These are phyloP conservation scores for Senecio squalidus DNA, from an alignment of 140 eudicot species.

Conservation along the genomic window DNA sequence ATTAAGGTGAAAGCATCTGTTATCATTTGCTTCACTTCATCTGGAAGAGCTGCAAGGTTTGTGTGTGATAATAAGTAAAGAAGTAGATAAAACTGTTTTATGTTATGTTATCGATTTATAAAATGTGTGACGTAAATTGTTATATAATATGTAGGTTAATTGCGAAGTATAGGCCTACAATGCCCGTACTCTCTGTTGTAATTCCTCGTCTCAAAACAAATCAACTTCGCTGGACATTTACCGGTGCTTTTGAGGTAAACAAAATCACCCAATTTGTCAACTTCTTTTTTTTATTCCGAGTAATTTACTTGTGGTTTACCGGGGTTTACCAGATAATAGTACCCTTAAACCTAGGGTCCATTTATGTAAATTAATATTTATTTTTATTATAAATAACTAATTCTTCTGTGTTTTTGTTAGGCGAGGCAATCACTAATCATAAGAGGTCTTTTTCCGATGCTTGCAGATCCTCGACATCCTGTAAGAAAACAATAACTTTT, in stretches of 20 bases:
- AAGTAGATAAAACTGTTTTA: too few species aligned
- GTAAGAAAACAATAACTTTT: conserved; percentile 32
- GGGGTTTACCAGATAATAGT: neutral
- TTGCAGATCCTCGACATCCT: conserved; percentile 91
- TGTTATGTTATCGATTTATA: neutral
- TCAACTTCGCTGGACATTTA: conserved; percentile 69
- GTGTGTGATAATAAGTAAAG: neutral
- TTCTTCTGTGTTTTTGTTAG: conserved; percentile 27
- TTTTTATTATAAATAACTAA: neutral
- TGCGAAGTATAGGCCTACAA: conserved; percentile 75
- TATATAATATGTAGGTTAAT: conserved; percentile 45
- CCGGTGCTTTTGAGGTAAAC: conserved; percentile 69
- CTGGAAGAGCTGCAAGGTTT: conserved; percentile 86
- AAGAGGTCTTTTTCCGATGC: conserved; percentile 86
- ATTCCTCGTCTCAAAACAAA: conserved; percentile 71
- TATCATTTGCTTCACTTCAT: conserved; percentile 80
- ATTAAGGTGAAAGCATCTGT: conserved; percentile 80
- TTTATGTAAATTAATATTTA: too few species aligned
- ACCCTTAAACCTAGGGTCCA: neutral
- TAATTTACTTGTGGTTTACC: neutral
- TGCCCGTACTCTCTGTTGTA: conserved; percentile 79
- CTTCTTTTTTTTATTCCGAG: neutral
- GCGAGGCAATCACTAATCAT: conserved; percentile 89
- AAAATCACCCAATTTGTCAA: neutral
- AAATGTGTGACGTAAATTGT: neutral